phyloP scores from a whole-genome alignment of 2,329 filamentous ascomycete species.

The Claviceps spartinae region DNA sequence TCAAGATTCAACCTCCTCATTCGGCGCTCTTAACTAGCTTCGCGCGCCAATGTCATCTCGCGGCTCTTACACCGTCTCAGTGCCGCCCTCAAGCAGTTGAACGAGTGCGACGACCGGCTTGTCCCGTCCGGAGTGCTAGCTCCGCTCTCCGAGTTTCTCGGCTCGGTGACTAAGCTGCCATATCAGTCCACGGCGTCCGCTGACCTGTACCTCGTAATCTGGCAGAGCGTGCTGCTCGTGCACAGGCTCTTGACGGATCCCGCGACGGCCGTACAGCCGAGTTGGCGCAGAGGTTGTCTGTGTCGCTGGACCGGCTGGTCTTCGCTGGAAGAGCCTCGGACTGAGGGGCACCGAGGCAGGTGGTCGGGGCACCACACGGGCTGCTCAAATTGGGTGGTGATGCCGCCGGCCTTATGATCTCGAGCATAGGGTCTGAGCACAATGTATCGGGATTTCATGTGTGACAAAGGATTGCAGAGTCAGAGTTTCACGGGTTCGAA shows the following conservation, averaged over 20 bases:
- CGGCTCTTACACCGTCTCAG: slow-evolving; percentile 54
- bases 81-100: slow-evolving; percentile 59
- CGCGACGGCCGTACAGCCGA: slow-evolving; percentile 34
- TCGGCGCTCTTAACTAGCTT: slow-evolving; percentile 51
- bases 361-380: slow-evolving; percentile 67
- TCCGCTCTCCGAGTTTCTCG: slow-evolving; percentile 7
- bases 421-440: too few species aligned
- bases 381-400: slow-evolving; percentile 66
- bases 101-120: slow-evolving; percentile 31
- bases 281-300: slow-evolving; percentile 56
- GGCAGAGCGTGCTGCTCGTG: slow-evolving; percentile 33
- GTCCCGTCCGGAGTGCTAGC: slow-evolving; percentile 28
- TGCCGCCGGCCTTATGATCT: slow-evolving; percentile 28
- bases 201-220: slow-evolving; percentile 31
- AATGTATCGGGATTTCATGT: too few species aligned
- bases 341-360: slow-evolving; percentile 63
- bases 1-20: slow-evolving; percentile 38
- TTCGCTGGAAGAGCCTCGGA: slow-evolving; percentile 65
- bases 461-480: too few species aligned
- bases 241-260: slow-evolving; percentile 39
- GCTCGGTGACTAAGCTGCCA: not conserved
- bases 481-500: too few species aligned
- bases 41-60: slow-evolving; percentile 56
- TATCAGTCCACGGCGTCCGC: slow-evolving; percentile 11
- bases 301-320: slow-evolving; percentile 63